Conservation (phyloP, 805 yeast species). For the Candida berthetii region DNA sequence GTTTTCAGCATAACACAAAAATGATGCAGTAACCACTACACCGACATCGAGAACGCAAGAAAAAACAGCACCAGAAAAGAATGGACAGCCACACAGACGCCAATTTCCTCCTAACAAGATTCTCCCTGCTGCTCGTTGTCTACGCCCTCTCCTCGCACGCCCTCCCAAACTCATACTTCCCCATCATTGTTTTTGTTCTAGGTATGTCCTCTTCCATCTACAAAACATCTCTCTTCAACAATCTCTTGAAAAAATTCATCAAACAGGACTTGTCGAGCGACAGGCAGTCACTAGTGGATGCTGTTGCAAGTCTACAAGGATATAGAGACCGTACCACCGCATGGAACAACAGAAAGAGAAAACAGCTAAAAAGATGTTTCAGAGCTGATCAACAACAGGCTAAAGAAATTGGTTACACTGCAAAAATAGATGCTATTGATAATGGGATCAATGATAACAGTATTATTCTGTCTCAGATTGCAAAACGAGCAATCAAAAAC, state of each 20-base stretch:
- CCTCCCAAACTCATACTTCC: constrained; percentile 18
- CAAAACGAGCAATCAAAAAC: constrained; percentile 26
- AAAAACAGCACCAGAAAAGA: not conserved
- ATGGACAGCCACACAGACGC: constrained; percentile 1
- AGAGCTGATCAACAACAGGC: constrained; percentile 53
- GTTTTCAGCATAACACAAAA: too few species aligned
- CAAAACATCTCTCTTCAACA: constrained; percentile 14
- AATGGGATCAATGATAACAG: constrained; percentile 40
- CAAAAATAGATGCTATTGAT: constrained; percentile 47
- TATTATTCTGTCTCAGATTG: constrained; percentile 37
- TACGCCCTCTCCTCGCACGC: constrained; percentile 17
- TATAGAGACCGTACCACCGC: constrained; percentile 33
- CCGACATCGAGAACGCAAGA: too few species aligned
- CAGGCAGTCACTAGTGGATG: constrained; percentile 24
- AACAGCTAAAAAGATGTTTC: constrained; percentile 38
- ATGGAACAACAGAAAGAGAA: constrained; percentile 39
- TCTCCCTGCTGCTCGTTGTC: constrained; percentile 23
- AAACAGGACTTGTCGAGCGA: constrained; percentile 13
- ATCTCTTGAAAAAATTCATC: constrained; percentile 15
- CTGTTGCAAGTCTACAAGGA: constrained; percentile 40
- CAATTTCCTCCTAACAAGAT: constrained; percentile 14
- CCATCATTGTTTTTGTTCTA: constrained; percentile 18
- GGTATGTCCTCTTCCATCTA: constrained; percentile 23
- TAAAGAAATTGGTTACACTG: constrained; percentile 44
- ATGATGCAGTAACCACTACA: not conserved